Conservation (phyloP, 108 stramenopile genomes). For the Nitzschia sp. region DNA sequence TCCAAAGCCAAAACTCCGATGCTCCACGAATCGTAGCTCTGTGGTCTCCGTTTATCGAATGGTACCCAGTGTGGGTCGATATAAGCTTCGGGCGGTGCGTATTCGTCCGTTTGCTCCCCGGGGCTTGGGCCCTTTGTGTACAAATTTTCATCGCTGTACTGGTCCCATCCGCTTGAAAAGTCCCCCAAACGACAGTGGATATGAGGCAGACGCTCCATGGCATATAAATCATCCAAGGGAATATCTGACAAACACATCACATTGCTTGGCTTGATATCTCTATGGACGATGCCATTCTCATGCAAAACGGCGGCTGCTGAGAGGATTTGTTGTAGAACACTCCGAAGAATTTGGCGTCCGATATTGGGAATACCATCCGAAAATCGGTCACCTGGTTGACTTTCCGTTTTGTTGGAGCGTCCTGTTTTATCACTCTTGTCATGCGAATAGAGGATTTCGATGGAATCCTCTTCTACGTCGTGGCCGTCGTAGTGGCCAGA, state of each 20-base stretch:
- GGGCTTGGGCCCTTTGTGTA: constrained; percentile 70
- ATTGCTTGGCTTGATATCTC: constrained; percentile 83
- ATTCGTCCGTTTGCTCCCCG: constrained; percentile 76
- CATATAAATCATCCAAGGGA: constrained; percentile 22
- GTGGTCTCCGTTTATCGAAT: constrained; percentile 52
- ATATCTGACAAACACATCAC: constrained; percentile 63
- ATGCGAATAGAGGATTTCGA: neutral
- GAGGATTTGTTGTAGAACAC: constrained; percentile 61
- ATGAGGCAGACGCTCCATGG: constrained; percentile 5
- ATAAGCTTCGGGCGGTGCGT: constrained; percentile 79
- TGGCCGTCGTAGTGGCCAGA: neutral
- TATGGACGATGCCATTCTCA: constrained; percentile 70
- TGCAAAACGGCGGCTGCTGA: constrained; percentile 66
- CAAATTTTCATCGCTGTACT: constrained; percentile 53
- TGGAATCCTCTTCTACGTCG: neutral
- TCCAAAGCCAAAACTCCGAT: constrained; percentile 89
- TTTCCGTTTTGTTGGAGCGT: neutral
- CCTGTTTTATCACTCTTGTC: neutral
- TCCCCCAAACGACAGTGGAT: constrained; percentile 69
- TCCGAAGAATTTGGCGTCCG: constrained; percentile 43
- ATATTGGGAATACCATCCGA: neutral
- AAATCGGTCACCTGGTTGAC: neutral
- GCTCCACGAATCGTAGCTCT: constrained; percentile 84
- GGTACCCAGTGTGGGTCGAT: constrained; percentile 56
- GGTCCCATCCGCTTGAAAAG: constrained; percentile 77